phyloP scores from a whole-genome alignment of 257 asterid species.

The Datura wrightii region DNA sequence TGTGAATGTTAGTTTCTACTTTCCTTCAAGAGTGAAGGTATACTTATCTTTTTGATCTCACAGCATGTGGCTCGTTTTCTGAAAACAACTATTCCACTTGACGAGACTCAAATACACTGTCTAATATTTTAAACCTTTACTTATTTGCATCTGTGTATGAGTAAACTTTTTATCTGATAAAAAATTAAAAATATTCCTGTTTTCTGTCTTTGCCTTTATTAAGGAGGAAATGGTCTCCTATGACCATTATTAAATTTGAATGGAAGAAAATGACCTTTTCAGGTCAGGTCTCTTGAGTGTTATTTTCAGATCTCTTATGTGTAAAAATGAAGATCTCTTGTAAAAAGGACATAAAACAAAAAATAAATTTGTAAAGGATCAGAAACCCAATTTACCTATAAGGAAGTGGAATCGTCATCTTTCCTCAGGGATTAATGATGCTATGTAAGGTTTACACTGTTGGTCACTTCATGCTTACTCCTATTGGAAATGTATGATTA shows the following conservation, averaged over 20 bases:
- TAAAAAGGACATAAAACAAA: not conserved
- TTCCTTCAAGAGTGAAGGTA: constrained; percentile 80
- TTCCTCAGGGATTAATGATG: constrained; percentile 10
- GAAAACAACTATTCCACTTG: constrained; percentile 10
- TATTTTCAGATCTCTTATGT: too few relatives aligned
- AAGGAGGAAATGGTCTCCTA: not conserved
- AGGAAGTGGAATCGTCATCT: constrained; percentile 19
- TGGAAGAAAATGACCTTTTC: not conserved
- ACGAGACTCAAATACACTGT: not conserved
- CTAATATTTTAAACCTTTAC: not conserved
- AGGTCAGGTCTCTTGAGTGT: not conserved
- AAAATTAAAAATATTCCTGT: not conserved
- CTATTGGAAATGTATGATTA: not conserved
- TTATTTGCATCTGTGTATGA: not conserved
- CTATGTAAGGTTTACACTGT: not conserved
- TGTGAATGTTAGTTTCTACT: constrained; percentile 67
- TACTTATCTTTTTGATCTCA: constrained; percentile 33
- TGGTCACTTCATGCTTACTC: constrained; percentile 21
- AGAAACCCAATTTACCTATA: not conserved
- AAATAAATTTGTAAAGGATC: not conserved
- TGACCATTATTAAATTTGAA: constrained; percentile 13
- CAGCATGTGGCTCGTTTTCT: not conserved
- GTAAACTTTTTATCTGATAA: constrained; percentile 2
- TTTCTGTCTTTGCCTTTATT: constrained; percentile 1
- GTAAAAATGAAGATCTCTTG: not conserved